A percentile compares a stretch with the other conserved stretches of the same genome.
Evolutionary conservation across 306 rosid genomes (phyloP).

Genomic region (Pyrus betulifolia): DNA sequence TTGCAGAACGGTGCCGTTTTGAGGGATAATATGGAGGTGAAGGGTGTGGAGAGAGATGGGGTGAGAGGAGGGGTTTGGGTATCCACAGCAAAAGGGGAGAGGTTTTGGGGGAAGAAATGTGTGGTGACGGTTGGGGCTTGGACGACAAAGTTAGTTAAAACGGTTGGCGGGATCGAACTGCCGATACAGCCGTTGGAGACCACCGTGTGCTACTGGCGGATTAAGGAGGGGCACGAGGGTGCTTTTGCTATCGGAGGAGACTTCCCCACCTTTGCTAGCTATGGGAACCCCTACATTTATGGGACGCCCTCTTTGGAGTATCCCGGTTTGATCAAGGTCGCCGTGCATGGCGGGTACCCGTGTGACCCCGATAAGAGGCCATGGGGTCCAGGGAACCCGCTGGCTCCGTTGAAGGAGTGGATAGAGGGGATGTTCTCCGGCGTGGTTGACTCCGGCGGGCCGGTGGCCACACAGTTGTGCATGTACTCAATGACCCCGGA

Average conservation of each 20-base stretch:
- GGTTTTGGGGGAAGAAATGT: constrained; percentile 55
- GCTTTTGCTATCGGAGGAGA: constrained; percentile 32
- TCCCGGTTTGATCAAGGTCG: constrained; percentile 74
- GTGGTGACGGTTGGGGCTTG: constrained; percentile 83
- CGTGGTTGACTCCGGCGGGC: constrained; percentile 43
- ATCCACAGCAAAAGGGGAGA: constrained; percentile 29
- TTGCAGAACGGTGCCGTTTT: constrained; percentile 49
- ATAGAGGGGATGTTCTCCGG: constrained; percentile 39
- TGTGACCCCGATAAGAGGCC: constrained; percentile 73
- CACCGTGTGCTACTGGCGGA: constrained; percentile 54
- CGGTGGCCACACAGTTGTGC: constrained; percentile 55
- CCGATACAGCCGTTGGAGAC: constrained; percentile 68
- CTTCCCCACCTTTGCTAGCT: constrained; percentile 64
- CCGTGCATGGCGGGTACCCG: constrained; percentile 49
- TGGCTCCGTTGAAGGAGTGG: constrained; percentile 51
- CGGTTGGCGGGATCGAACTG: constrained; percentile 44
- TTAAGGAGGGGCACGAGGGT: constrained; percentile 52
- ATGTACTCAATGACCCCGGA: constrained; percentile 83
- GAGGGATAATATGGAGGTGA: constrained; percentile 50
- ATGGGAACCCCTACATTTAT: constrained; percentile 29
- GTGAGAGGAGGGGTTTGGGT: constrained; percentile 34
- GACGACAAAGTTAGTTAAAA: constrained; percentile 53
- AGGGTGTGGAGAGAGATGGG: constrained; percentile 26
- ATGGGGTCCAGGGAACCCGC: constrained; percentile 46
- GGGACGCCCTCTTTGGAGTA: constrained; percentile 80